Percentiles rank a stretch among this genome's conserved stretches.
Evolutionary conservation across 441 rosid species (phyloP).

Genomic region (Capsella rubella): DNA sequence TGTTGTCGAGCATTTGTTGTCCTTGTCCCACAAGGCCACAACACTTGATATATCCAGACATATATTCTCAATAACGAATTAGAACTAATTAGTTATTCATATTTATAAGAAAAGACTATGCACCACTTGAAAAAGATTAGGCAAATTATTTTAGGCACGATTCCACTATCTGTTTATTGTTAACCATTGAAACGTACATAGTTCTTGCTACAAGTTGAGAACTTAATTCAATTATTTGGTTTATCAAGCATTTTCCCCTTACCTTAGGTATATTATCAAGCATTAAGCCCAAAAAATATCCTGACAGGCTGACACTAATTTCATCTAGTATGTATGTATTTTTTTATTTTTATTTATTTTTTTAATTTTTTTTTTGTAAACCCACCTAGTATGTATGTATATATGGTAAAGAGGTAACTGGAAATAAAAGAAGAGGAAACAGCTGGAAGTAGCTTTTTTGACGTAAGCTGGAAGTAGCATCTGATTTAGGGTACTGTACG

Average conservation of each 20-base stretch:
- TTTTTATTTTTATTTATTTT: too few relatives aligned
- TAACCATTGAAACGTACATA: background rate
- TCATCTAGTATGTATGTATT: too few relatives aligned
- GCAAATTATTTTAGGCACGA: constrained; percentile 33
- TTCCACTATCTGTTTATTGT: constrained; percentile 25
- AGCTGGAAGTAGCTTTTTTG: background rate
- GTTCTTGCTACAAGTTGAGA: background rate
- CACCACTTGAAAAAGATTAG: constrained; percentile 34
- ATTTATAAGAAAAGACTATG: constrained; percentile 1
- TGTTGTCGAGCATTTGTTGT: constrained; percentile 34
- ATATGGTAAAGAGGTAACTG: too few relatives aligned
- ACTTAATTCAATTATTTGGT: background rate
- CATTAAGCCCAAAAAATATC: background rate
- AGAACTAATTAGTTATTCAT: background rate
- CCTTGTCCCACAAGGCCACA: constrained; percentile 38
- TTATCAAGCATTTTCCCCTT: background rate
- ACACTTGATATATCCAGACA: constrained; percentile 23
- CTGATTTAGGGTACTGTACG: constrained; percentile 1
- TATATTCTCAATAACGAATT: constrained; percentile 7
- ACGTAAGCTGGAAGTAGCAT: background rate
- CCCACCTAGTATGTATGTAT: too few relatives aligned
- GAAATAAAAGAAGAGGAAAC: background rate
- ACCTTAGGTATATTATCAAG: too few relatives aligned
- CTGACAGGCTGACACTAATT: too few relatives aligned
- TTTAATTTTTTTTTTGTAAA: too few relatives aligned